Base-by-base conservation (phyloP, 768 basidiomycete species). In the Atractiella rhizophila region DNA sequence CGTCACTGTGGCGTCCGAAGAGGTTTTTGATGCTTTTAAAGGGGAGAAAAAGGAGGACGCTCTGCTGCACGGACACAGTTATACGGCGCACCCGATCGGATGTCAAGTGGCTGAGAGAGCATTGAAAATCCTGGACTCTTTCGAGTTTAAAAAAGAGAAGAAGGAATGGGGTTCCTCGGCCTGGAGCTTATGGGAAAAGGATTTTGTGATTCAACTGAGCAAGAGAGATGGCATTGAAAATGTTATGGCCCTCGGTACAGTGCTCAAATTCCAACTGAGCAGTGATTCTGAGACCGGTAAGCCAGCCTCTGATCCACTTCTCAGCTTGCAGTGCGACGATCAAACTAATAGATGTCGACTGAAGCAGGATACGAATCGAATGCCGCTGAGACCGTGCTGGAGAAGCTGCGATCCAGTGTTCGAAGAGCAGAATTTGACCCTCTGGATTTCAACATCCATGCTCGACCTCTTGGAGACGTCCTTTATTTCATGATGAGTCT, bases 401-500 rank as follows among this genome's bases (percentile, higher is more conserved):
- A 60, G 9, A 56, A 66, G 1, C 60, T 88, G 11, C 64, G 57
- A 11, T 19, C 63, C 33, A 43, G 43, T 7, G 24, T 39, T 28
- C 44, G 11, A 26, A 66, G 63, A 15, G 62, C 69, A n/a, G n/a
- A n/a, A n/a, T n/a, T n/a, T n/a, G n/a, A n/a, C n/a, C n/a, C n/a
- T n/a, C n/a, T n/a, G n/a, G n/a, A 4, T 74, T 74, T 58, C 66
- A 68, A 28, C 34, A 67, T 94, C 18, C 77, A 96, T 56, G 83
- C 68, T 48, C 67, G 88, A 43, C 85, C 88, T 0, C 60, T 96
- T 28, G 88, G 88, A 0, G 72, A 85, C 53, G 73, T 83, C 8
- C 76, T 75, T n/a, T 88, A 88, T 57, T 78, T 85, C 55, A 86
- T 88, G 68, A 73, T 71, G 5, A 82, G 78, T 57, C 63, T 86